Conservation (phyloP, 768 basidiomycete species). For the Lepiota subincarnata region DNA sequence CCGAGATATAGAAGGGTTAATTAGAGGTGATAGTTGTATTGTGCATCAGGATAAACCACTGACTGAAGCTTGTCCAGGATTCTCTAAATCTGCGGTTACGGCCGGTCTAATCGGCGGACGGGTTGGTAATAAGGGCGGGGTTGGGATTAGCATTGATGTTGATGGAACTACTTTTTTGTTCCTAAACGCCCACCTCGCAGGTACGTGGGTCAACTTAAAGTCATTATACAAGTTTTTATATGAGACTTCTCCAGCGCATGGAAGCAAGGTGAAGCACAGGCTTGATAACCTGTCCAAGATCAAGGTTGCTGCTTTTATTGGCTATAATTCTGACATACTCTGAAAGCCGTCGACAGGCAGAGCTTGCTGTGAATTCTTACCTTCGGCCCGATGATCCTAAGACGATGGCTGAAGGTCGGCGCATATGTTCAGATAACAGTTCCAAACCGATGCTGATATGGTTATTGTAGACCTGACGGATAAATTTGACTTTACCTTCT, state of each 20-base stretch:
- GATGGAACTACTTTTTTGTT: constrained; percentile 83
- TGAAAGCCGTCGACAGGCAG: constrained; percentile 41
- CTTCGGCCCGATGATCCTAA: constrained; percentile 61
- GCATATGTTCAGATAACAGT: background rate
- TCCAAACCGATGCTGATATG: background rate
- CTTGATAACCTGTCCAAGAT: constrained; percentile 87
- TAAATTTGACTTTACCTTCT: constrained; percentile 83
- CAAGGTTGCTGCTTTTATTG: constrained; percentile 46
- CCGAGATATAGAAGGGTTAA: constrained; percentile 58
- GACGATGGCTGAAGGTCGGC: constrained; percentile 62
- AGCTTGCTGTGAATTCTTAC: constrained; percentile 77
- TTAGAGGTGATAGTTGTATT: constrained; percentile 44
- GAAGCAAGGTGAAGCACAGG: constrained; percentile 71
- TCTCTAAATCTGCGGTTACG: constrained; percentile 79
- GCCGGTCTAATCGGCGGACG: constrained; percentile 88
- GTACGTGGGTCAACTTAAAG: constrained; percentile 28
- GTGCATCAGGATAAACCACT: constrained; percentile 2
- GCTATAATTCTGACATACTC: background rate
- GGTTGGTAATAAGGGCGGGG: constrained; percentile 90
- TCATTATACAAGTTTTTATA: background rate
- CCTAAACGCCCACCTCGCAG: constrained; percentile 88
- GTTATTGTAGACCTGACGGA: constrained; percentile 66
- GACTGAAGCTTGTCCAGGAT: constrained; percentile 36
- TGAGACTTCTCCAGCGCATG: constrained; percentile 51
- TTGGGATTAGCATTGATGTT: constrained; percentile 85